These are phyloP conservation scores for Aspergillus candidus DNA, from an alignment of 2,329 filamentous ascomycete genomes.

Conservation along the genomic window DNA sequence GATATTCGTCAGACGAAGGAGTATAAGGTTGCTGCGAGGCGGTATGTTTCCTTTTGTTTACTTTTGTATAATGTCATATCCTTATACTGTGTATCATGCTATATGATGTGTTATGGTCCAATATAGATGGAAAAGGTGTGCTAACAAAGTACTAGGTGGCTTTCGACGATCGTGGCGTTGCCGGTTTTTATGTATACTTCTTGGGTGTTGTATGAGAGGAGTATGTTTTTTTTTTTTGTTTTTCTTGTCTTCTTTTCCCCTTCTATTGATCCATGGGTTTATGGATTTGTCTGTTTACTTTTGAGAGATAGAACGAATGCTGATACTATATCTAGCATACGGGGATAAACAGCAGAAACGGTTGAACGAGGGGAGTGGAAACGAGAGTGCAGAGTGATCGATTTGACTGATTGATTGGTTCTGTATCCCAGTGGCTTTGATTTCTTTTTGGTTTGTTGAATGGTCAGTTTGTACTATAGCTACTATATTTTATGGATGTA, in stretches of 20 bases:
- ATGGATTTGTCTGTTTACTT: no score
- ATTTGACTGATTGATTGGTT: not conserved
- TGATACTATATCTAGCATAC: conserved; percentile 17
- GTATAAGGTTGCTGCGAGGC: conserved; percentile 35
- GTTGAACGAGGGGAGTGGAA: not conserved
- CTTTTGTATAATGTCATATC: not conserved
- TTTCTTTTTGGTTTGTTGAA: not conserved
- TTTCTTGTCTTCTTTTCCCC: not conserved
- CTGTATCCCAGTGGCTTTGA: no score
- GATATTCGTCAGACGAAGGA: conserved; percentile 38
- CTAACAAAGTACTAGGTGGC: conserved; percentile 19
- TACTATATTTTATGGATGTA: not conserved
- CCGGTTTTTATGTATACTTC: conserved; percentile 30
- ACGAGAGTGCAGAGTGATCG: not conserved
- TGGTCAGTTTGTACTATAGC: not conserved
- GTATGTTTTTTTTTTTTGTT: conserved; percentile 17
- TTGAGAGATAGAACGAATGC: not conserved
- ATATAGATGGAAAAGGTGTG: no score
- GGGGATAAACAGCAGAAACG: conserved; percentile 18
- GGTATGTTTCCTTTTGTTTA: conserved; percentile 18
- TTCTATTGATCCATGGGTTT: no score
- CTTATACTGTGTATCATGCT: not conserved
- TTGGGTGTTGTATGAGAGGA: conserved; percentile 28
- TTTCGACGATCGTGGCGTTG: conserved; percentile 27
- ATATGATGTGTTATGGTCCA: no score